Conservation (phyloP, 495 filamentous ascomycete species). For the Xylaria palmicola region DNA sequence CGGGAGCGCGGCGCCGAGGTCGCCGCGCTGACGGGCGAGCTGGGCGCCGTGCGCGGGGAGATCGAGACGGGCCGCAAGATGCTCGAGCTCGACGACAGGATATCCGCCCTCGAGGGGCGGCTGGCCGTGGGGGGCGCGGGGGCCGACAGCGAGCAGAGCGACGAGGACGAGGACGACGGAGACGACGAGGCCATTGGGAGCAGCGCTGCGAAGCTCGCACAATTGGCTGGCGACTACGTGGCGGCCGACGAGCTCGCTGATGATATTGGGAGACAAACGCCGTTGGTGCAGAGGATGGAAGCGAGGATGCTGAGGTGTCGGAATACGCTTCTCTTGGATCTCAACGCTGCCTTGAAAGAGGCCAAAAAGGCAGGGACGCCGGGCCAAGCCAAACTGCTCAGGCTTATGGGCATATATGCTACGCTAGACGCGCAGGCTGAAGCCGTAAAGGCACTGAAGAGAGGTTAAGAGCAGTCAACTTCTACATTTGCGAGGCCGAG, state of each 20-base stretch:
- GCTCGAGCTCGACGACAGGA: conserved; percentile 66
- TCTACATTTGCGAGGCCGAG: too few species aligned
- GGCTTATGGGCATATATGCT: conserved; percentile 73
- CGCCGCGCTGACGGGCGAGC: conserved; percentile 38
- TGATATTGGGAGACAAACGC: conserved; percentile 40
- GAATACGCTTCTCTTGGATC: conserved; percentile 80
- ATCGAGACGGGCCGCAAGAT: conserved; percentile 62
- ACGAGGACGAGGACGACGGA: conserved; percentile 35
- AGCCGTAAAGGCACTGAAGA: conserved; percentile 68
- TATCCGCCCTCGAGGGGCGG: conserved; percentile 72
- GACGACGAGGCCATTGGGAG: conserved; percentile 33
- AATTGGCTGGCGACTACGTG: conserved; percentile 45
- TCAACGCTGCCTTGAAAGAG: conserved; percentile 76
- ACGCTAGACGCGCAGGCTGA: conserved; percentile 72
- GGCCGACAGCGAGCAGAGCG: conserved; percentile 33
- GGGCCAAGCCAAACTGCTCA: conserved; percentile 60
- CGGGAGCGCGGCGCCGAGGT: conserved; percentile 47
- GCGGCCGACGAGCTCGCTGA: conserved; percentile 38
- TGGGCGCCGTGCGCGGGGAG: conserved; percentile 37
- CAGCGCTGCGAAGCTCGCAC: conserved; percentile 42
- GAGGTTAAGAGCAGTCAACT: conserved; percentile 23
- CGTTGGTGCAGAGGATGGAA: conserved; percentile 52
- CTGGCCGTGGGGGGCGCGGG: conserved; percentile 47
- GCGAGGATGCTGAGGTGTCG: conserved; percentile 52
- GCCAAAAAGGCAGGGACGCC: conserved; percentile 53